A percentile compares a stretch with the other conserved stretches of the same genome.
Evolutionary conservation across 192 early-diverging fungal genomes (phyloP).

Genomic region (Radiomyces spectabilis): DNA sequence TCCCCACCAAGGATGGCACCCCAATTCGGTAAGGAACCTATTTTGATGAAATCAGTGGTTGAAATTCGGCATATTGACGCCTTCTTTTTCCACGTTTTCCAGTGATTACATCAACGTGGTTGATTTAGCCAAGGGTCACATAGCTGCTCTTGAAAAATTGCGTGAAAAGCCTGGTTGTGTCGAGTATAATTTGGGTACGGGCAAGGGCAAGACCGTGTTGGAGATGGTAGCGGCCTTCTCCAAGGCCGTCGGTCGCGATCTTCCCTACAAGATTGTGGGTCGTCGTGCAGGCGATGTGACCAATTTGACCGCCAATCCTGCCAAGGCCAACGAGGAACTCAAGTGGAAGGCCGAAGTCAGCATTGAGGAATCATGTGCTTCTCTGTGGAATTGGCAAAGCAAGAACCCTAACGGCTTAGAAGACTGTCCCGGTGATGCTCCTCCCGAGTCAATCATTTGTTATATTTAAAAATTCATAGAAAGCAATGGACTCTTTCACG

Average conservation of each 20-base stretch:
- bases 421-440: conserved; percentile 19
- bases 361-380: conserved; percentile 58
- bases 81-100: not conserved
- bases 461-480: too few species aligned
- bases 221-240: conserved; percentile 86
- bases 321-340: conserved; percentile 51
- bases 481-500: too few species aligned
- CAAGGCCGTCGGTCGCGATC: conserved; percentile 69
- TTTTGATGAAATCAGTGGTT: not conserved
- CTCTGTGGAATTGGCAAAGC: conserved; percentile 68
- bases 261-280: conserved; percentile 59
- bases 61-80: not conserved
- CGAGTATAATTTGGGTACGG: conserved; percentile 86
- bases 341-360: conserved; percentile 51
- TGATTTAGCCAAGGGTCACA: conserved; percentile 85
- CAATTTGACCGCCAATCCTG: conserved; percentile 73
- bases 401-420: conserved; percentile 60
- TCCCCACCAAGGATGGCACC: conserved; percentile 89
- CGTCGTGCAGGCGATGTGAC: conserved; percentile 83
- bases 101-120: conserved; percentile 93
- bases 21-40: conserved; percentile 48
- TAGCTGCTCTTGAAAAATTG: conserved; percentile 78
- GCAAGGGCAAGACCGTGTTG: conserved; percentile 82
- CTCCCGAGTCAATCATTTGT: conserved; percentile 12
- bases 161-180: conserved; percentile 46